Conservation (phyloP, 495 filamentous ascomycete genomes). For the Penicillium antarcticum region DNA sequence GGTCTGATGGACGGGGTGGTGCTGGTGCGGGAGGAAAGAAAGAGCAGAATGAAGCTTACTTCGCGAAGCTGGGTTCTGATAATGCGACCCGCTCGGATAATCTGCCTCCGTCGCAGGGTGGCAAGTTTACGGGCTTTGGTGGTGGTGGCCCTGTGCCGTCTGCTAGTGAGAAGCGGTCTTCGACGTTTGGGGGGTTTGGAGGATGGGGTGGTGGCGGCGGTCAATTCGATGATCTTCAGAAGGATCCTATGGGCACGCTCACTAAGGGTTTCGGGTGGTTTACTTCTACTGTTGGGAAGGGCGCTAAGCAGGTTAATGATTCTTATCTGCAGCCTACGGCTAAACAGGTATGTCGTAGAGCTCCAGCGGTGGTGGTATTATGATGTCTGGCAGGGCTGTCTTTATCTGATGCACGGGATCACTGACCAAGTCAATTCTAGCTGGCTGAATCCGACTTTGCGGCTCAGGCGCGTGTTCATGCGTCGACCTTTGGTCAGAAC, state of each 20-base stretch:
- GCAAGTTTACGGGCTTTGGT: conserved; percentile 89
- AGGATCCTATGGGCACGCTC: conserved; percentile 83
- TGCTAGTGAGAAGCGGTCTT: conserved; percentile 19
- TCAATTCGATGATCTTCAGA: conserved; percentile 80
- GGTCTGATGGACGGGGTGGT: conserved; percentile 21
- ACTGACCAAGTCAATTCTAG: conserved; percentile 34
- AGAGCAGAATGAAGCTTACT: conserved; percentile 80
- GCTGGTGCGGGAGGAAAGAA: conserved; percentile 42
- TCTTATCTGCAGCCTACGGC: conserved; percentile 87
- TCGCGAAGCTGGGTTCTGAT: conserved; percentile 73
- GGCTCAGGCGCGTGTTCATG: conserved; percentile 71
- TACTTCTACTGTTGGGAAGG: conserved; percentile 75
- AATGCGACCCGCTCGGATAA: conserved; percentile 74
- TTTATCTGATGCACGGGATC: background rate
- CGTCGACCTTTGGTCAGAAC: conserved; percentile 60
- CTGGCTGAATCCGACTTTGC: conserved; percentile 85
- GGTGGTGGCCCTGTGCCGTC: conserved; percentile 53
- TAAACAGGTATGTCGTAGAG: conserved; percentile 59
- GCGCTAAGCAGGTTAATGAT: conserved; percentile 85
- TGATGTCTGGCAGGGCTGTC: background rate
- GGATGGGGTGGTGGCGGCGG: conserved; percentile 24
- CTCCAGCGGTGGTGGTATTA: no score
- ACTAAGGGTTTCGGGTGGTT: conserved; percentile 96
- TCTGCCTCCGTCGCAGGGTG: conserved; percentile 82
- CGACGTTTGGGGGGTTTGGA: conserved; percentile 25